Conservation (phyloP, 1,284 basidiomycete genomes). For the Heterobasidion irregulare region DNA sequence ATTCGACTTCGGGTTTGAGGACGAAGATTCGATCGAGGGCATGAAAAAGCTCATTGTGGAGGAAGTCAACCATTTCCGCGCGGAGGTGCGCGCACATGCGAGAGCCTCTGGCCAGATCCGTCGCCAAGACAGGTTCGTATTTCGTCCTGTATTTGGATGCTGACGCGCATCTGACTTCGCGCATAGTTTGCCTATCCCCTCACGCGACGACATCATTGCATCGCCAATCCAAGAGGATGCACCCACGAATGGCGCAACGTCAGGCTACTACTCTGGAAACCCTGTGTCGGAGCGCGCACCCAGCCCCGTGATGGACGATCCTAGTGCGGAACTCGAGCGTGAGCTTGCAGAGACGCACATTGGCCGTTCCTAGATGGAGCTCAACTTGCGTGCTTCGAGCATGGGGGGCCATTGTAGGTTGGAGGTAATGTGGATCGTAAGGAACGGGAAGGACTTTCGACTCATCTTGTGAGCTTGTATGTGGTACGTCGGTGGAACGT, state of each 20-base stretch:
- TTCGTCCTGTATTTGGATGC: not conserved
- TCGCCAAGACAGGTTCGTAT: constrained; percentile 59
- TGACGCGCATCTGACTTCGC: not conserved
- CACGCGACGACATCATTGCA: constrained; percentile 70
- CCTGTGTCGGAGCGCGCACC: constrained; percentile 40
- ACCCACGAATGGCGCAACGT: constrained; percentile 59
- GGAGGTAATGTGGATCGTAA: not conserved
- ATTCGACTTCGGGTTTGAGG: constrained; percentile 98
- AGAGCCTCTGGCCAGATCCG: constrained; percentile 59
- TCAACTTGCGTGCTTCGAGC: not conserved
- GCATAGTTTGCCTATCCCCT: constrained; percentile 62
- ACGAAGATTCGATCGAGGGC: constrained; percentile 92
- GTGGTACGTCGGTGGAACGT: not conserved
- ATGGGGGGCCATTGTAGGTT: not conserved
- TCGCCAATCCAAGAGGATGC: constrained; percentile 67
- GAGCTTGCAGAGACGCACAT: constrained; percentile 69
- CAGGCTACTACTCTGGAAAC: constrained; percentile 33
- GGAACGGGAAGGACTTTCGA: not conserved
- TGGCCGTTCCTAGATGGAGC: constrained; percentile 6
- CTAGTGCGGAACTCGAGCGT: constrained; percentile 78
- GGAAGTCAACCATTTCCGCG: constrained; percentile 86
- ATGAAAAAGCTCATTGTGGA: constrained; percentile 96
- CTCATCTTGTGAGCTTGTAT: no score
- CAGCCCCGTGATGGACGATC: constrained; percentile 73
- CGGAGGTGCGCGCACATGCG: constrained; percentile 77